These are phyloP conservation scores for Neurospora terricola DNA, from an alignment of 495 filamentous ascomycete genomes.

Conservation along the genomic window DNA sequence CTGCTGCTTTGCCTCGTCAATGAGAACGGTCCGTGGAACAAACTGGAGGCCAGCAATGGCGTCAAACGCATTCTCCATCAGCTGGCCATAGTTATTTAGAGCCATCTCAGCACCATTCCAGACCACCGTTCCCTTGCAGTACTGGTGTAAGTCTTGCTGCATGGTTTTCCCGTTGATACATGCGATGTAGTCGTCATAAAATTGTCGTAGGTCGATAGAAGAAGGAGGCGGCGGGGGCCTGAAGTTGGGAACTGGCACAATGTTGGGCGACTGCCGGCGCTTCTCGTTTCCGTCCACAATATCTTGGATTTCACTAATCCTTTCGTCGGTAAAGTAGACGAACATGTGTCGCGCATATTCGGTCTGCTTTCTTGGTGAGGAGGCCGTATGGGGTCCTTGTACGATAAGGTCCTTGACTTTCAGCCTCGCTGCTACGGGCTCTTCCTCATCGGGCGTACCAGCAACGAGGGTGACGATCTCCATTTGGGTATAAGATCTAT, in stretches of 20 bases:
- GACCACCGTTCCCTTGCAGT: conserved; percentile 15
- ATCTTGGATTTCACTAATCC: conserved; percentile 15
- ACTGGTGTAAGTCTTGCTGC: conserved; percentile 12
- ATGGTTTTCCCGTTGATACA: conserved; percentile 22
- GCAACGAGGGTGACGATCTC: conserved; percentile 13
- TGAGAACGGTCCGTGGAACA: conserved; percentile 10
- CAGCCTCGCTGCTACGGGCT: conserved; percentile 6
- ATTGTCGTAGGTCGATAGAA: conserved; percentile 7
- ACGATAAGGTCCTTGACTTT: conserved; percentile 3
- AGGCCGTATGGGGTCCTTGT: background rate
- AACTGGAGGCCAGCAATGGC: conserved; percentile 20
- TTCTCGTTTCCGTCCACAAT: conserved; percentile 11
- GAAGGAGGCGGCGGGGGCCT: conserved; percentile 9
- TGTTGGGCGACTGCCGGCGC: conserved; percentile 4
- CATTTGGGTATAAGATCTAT: conserved; percentile 10
- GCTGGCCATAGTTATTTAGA: conserved; percentile 13
- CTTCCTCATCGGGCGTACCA: background rate
- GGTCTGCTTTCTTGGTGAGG: background rate
- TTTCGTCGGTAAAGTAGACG: conserved; percentile 13
- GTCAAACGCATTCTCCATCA: conserved; percentile 18
- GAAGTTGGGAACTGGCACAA: conserved; percentile 4
- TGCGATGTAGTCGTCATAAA: conserved; percentile 18
- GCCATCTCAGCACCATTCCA: conserved; percentile 17
- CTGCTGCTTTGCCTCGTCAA: conserved; percentile 18
- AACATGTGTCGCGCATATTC: conserved; percentile 14